Base-by-base conservation (phyloP, 768 basidiomycete genomes). In the Mycena pura region DNA sequence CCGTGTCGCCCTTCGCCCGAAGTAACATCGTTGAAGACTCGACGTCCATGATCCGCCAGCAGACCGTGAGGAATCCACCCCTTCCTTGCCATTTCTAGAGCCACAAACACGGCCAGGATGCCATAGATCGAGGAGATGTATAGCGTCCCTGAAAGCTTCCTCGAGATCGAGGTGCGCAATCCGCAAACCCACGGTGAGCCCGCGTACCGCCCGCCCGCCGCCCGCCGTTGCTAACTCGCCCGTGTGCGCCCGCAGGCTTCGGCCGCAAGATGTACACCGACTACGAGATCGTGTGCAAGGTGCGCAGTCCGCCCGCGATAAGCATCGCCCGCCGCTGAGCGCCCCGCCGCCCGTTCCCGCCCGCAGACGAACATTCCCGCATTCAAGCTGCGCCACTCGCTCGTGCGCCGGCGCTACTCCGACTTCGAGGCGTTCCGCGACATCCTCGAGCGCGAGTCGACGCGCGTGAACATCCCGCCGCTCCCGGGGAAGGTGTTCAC, bases 241-340 rank as follows among this genome's bases (percentile, higher is more conserved):
- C 45, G 57, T 41, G 32, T 19, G n/a, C 38, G 50, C 28, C 48
- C 44, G 1, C 72, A 95, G 95, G 95, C 28, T 95, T 96, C 70
- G 96, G 97, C 27, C 83, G 97, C 69, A 98, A 98, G 84, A 96
- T 96, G 96, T 99, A 93, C 77, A 99, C 97, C 39, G 96, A 99
- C 82, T 99, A 99, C 71, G 97, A 99, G 79, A 90, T 99, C 58
- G 90, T 98, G 43, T 97, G 95, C 84, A 95, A 95, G 87, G 96
- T 92, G 58, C 63, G 82, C 9, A 14, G 43, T 49, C 39, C 19
- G 32, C 27, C n/a, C n/a, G 15, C 54, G 60, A 62, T 56, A 62
- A 56, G 60, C 13, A 24, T 8, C 13, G 21, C 31, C 49, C 6
- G 11, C 38, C 39, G 41, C 49, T 53, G 31, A 53, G 47, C 32